Conservation (phyloP, 2,329 filamentous ascomycete genomes). For the Exophiala xenobiotica region DNA sequence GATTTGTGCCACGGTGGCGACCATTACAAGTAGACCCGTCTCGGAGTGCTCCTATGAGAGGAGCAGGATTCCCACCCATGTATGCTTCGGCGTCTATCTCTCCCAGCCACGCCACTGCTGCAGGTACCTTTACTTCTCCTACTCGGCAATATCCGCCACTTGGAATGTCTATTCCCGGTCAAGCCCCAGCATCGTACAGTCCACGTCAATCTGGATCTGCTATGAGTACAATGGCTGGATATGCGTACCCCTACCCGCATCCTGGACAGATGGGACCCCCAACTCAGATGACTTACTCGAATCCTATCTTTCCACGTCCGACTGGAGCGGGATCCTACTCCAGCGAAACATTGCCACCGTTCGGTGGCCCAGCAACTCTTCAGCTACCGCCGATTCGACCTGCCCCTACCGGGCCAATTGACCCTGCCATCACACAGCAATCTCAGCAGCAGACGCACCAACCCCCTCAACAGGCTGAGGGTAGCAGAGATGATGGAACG, state of each 20-base stretch:
- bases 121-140: conserved; percentile 20
- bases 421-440: conserved; percentile 28
- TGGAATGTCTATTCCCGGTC: conserved; percentile 8
- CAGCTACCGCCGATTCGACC: conserved; percentile 31
- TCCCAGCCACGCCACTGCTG: conserved; percentile 24
- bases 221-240: not conserved
- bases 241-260: conserved; percentile 20
- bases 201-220: conserved; percentile 14
- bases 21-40: conserved; percentile 18
- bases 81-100: conserved; percentile 26
- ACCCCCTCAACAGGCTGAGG: conserved; percentile 9
- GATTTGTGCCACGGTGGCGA: conserved; percentile 10
- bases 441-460: conserved; percentile 2
- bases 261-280: conserved; percentile 13
- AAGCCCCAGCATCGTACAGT: conserved; percentile 7
- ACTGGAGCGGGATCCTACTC: conserved; percentile 2
- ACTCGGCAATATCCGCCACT: conserved; percentile 12
- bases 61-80: conserved; percentile 13
- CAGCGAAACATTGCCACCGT: conserved; percentile 13
- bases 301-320: conserved; percentile 24
- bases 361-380: conserved; percentile 14
- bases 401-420: conserved; percentile 20
- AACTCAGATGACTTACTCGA: conserved; percentile 11
- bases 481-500: conserved; percentile 16
- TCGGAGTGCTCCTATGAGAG: conserved; percentile 8